Percentiles rank a stretch among this genome's conserved stretches.
phyloP scores from a whole-genome alignment of 306 rosid genomes.

The Rosa persica region DNA sequence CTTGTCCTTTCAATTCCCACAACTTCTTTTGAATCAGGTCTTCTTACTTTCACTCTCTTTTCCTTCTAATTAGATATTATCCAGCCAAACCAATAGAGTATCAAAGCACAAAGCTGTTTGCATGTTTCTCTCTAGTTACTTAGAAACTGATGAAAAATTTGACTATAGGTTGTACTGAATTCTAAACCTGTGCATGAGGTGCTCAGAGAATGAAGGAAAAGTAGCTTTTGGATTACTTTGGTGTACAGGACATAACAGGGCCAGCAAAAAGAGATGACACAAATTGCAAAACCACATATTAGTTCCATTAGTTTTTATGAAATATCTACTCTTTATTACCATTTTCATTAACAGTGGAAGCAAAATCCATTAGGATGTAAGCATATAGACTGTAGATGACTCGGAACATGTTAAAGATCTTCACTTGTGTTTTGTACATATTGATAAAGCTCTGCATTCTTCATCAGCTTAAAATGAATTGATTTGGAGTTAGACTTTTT shows the following conservation, averaged over 20 bases:
- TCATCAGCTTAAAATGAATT: conserved; percentile 8
- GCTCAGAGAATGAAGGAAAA: neutral
- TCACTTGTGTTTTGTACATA: neutral
- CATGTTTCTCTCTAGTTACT: neutral
- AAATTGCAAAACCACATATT: neutral
- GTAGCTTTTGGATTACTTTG: neutral
- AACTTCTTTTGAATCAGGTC: neutral
- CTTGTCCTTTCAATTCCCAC: neutral
- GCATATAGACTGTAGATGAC: neutral
- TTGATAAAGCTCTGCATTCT: neutral
- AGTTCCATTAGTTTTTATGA: neutral
- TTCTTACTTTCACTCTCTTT: neutral
- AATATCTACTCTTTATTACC: neutral
- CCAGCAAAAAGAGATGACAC: neutral
- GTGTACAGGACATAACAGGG: neutral
- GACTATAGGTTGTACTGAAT: neutral
- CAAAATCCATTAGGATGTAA: neutral
- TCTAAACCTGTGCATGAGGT: neutral
- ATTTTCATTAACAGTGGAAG: conserved; percentile 1
- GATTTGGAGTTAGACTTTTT: conserved; percentile 12
- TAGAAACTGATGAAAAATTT: neutral
- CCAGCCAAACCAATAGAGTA: neutral
- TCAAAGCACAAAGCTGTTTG: neutral
- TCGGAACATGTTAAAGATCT: neutral
- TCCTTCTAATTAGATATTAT: neutral